Base-by-base conservation (phyloP, 495 filamentous ascomycete genomes). In the Podospora pseudoanserina region DNA sequence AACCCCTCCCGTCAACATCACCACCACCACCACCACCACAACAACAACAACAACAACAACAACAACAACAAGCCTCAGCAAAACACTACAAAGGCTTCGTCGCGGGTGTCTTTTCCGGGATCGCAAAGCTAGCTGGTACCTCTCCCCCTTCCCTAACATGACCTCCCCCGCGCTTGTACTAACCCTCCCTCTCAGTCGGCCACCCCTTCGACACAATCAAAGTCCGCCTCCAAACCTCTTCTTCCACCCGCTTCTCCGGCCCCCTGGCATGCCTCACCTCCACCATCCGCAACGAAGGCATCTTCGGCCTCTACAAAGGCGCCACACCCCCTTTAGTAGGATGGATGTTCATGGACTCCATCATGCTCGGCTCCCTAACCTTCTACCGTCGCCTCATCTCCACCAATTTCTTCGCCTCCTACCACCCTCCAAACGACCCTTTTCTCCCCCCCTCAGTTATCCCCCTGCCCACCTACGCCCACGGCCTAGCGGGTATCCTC, bases 331-430 rank as follows among this genome's bases (percentile, higher is more conserved):
- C 93, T 56, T 80, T 97, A 63, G 86, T 97, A 67, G 95, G 95
- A 68, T 99, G 94, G 94, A 97, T 97, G 92, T 90, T 94, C 76
- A 97, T 98, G 94, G 94, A 98, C 79, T 91, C 87, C 67, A 80
- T 97, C 58, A 97, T 97, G 95, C 86, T 99, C 49, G 95, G 95
- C 23, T 94, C 91, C 19, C 83, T 99, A 65, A 94, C 91, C 34
- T 85, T 95, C 64, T 97, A 99, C 80, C 91, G 92, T 18, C 89
- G 89, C 20, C 71, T 97, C 28, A 81, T 99, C 1, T 87, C 89
- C 60, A 87, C 92, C 69, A 85, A 93, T 71, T 80, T 97, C 65
- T 97, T 95, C 81, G 86, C 87, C 56, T 75, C 62, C 74, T 84
- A 82, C 18, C 67, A 67, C 0, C 82, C 96, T 3, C 93, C 93